Conservation (phyloP, 345 rosid species). For the Eucalyptus rudis region DNA sequence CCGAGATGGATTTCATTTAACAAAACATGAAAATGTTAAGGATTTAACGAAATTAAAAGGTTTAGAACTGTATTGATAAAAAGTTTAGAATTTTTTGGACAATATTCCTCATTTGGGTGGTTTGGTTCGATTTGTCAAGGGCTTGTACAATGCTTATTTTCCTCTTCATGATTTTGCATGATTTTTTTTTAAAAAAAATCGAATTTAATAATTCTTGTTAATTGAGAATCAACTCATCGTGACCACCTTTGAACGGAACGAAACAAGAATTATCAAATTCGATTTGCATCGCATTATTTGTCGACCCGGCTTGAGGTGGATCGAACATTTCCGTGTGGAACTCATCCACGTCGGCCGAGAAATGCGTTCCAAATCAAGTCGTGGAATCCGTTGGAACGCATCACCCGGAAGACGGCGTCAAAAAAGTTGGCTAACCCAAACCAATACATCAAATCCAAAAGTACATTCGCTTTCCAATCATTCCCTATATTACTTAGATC, state of each 20-base stretch:
- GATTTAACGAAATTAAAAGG: rapidly evolving
- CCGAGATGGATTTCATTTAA: rapidly evolving
- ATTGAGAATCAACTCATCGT: background rate
- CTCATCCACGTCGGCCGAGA: too few relatives aligned
- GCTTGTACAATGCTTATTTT: background rate
- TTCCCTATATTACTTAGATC: background rate
- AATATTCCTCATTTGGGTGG: background rate
- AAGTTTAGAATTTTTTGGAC: too few relatives aligned
- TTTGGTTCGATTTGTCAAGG: background rate
- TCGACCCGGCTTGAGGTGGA: background rate
- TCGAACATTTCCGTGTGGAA: too few relatives aligned
- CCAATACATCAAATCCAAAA: background rate
- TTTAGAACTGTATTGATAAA: rapidly evolving
- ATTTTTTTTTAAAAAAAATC: too few relatives aligned
- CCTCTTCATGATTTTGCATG: background rate
- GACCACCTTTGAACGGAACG: background rate
- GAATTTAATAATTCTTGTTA: too few relatives aligned
- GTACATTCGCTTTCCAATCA: background rate
- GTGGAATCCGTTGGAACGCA: too few relatives aligned
- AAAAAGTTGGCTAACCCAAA: background rate
- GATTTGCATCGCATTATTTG: background rate
- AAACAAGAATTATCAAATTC: background rate
- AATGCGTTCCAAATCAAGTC: too few relatives aligned
- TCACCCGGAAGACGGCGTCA: background rate
- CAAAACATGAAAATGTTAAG: rapidly evolving